Evolutionary conservation across 2,329 filamentous ascomycete genomes (phyloP), one percentile per base, ranked within the genome.

Genomic region (Apiospora pterosperma): DNA sequence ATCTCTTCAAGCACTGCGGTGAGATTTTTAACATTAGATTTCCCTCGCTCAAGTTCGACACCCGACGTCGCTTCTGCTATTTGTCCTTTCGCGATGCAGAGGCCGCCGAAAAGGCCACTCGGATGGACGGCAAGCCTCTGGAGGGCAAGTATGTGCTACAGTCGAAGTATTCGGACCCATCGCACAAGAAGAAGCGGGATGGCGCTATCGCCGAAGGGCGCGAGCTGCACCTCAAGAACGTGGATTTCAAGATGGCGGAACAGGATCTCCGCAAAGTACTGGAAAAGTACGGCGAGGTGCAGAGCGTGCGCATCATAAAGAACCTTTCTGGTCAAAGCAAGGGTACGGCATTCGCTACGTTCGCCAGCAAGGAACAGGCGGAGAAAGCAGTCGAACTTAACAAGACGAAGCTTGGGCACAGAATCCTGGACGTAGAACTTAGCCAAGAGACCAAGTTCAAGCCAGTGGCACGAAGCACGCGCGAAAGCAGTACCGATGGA

Each of bases 61-160:
- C 90, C 1, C 90, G 92, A 70, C 92, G 96, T 36, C 90, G 96
- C 28, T 99, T 99, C 80, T 97, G 94, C 80, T 99, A 99, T 76
- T 84, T 97, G 7, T 92, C 96, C n/a, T 97, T 97, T 75, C 85
- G 88, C 59, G 87, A 88, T 36, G 78, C 85, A 3, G 83, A 84
- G n/a, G 85, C 87, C 62, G 92, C 93, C 0, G 83, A 87, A 42
- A 87, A 86, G 60, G 94, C 94, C 1, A 90, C 89, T 0, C 80
- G 87, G 65, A 85, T 97, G 60, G 85, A 97, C 72, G 90, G 90
- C 31, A 89, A 84, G 64, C 75, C 88, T 25, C 78, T 97, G 0
- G 90, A 90, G 28, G 88, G 87, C 31, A 85, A 86, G 34, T 89
- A 89, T 69, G 88, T 85, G 69, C 83, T 99, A 0, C 78, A 89